Evolutionary conservation across 192 early-diverging fungal genomes (phyloP), one percentile per base, ranked within the genome.

Genomic region (Backusella tuberculispora): DNA sequence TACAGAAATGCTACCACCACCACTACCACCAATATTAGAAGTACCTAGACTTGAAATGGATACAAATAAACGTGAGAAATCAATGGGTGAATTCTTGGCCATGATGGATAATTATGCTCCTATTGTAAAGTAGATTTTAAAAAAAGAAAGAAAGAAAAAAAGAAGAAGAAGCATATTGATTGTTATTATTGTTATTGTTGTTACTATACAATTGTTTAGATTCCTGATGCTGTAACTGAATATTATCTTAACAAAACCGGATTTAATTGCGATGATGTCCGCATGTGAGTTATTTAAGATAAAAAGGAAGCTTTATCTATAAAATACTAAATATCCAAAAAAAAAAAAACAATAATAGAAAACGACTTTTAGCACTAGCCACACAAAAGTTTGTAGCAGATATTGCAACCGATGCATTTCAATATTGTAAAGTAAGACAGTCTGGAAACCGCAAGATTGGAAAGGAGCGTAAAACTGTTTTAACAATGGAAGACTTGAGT

Each of bases 401-500:
- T 76, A 92, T 95, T 74, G 92, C 93, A 3, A 91, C 92, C 1
- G 95, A 96, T 80, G 93, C 95, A 14, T 89, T 92, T 69, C 94
- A 96, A 69, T 92, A 91, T 78, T 89, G 85, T 72, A 93, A 93
- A 78, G 88, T 95, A 34, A 80, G 95, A 38, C 91, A 91, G 69
- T 91, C 93, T 70, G 83, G 85, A 63, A 80, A 80, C 41, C 64
- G 79, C 6, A 87, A 82, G 45, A 85, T 78, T 56, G 78, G 76
- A 42, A 78, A 78, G 87, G 93, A 95, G 56, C 91, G 92, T 69
- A 94, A 92, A 77, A 95, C 94, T 15, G 94, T 96, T 14, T 77
- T 99, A 46, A 97, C 90, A 15, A 93, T 97, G 90, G 96, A 99
- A 44, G 98, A 98, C 79, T 84, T 99, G 60, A 88, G 94, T 7